These are phyloP conservation scores for Flaveria floridana DNA, from an alignment of 140 eudicot species.

Conservation along the genomic window DNA sequence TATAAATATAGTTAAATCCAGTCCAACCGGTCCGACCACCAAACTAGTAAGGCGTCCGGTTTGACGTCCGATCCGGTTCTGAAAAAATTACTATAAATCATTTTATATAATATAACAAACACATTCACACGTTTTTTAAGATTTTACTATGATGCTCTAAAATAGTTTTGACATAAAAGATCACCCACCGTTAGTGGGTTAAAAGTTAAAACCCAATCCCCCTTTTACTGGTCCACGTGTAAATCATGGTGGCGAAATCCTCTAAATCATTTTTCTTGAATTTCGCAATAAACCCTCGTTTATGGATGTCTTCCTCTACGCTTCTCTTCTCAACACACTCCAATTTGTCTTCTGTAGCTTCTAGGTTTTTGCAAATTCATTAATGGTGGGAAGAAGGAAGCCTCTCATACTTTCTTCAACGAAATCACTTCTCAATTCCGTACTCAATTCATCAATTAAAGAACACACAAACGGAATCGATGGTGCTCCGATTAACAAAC, in stretches of 20 bases:
- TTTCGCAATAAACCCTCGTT: slow-evolving; percentile 38
- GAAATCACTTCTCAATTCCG: slow-evolving; percentile 56
- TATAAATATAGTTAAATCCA: no score
- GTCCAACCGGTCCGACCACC: no score
- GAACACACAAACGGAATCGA: slow-evolving; percentile 18
- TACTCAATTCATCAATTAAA: slow-evolving; percentile 37
- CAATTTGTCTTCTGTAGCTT: neutral
- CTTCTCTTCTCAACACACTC: neutral
- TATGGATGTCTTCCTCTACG: neutral
- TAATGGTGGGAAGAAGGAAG: slow-evolving; percentile 86
- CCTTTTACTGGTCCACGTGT: no score
- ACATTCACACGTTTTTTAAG: no score
- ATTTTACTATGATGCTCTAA: no score
- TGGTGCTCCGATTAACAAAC: slow-evolving; percentile 23
- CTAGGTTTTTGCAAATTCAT: neutral
- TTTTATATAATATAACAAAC: no score
- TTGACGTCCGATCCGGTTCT: no score
- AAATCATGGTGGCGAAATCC: neutral
- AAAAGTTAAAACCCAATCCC: no score
- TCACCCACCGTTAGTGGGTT: no score
- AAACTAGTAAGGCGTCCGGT: no score
- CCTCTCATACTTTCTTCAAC: slow-evolving; percentile 90
- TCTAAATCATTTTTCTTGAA: slow-evolving; percentile 20
- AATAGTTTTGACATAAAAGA: no score
- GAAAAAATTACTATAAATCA: no score